phyloP scores from a whole-genome alignment of 176 grass and related monocot genomes.

The Lolium rigidum region DNA sequence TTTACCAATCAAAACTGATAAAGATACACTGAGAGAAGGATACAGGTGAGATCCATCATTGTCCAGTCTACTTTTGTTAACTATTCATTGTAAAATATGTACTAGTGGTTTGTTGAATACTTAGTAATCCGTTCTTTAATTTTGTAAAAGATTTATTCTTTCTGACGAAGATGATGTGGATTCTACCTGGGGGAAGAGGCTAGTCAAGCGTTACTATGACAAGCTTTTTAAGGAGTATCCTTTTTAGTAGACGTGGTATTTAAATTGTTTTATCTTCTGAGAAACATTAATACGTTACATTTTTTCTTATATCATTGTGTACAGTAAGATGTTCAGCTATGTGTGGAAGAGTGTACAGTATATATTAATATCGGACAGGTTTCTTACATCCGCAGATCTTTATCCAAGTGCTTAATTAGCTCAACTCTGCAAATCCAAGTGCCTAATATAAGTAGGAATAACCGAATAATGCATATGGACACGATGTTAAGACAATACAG shows the following conservation, averaged over 20 bases:
- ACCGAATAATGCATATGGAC: background rate
- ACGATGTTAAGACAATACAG: background rate
- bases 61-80: background rate
- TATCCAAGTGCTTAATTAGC: background rate
- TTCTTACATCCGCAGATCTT: slow-evolving; percentile 1
- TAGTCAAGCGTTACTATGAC: slow-evolving; percentile 90
- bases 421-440: background rate
- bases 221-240: slow-evolving; percentile 99
- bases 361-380: background rate
- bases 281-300: background rate
- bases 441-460: background rate
- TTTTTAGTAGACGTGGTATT: slow-evolving; percentile 39
- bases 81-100: slow-evolving; percentile 24
- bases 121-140: slow-evolving; percentile 7
- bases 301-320: slow-evolving; percentile 22
- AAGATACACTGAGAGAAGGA: slow-evolving; percentile 89
- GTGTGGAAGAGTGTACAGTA: background rate
- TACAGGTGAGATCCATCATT: slow-evolving; percentile 59
- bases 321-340: background rate
- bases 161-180: slow-evolving; percentile 91
- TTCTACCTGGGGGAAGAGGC: slow-evolving; percentile 92
- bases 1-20: slow-evolving; percentile 79
- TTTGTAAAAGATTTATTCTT: slow-evolving; percentile 73
- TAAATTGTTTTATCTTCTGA: background rate
- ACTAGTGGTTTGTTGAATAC: slow-evolving; percentile 6